Evolutionary conservation across 306 rosid genomes (phyloP), one percentile per base, ranked within the genome.

Genomic region (Hippophae tibetana): DNA sequence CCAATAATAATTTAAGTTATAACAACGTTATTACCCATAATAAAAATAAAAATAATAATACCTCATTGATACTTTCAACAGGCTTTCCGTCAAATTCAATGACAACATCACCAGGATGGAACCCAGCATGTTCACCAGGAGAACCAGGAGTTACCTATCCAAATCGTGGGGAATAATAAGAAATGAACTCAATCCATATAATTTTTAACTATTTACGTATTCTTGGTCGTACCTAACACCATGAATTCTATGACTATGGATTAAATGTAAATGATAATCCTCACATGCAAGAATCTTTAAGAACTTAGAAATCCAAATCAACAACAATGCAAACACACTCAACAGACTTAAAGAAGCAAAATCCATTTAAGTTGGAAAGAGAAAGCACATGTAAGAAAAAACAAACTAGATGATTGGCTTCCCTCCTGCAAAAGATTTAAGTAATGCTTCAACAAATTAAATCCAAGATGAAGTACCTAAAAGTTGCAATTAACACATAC

Each of bases 71-170:
- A 70, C 75, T 80, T 73, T 48, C 78, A 31, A 88, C 95, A 13
- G 95, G 76, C 27, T 84, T 81, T 55, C 93, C 94, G 71, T 92
- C 95, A 68, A 92, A 81, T 61, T 85, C 78, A 66, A 88, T 42
- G 44, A 92, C 95, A 27, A 92, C 76, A 62, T 88, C 99, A 1
- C 95, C 95, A 0, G 96, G 90, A 53, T 52, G 71, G 54, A 88
- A 85, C 23, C 93, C 95, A 60, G 95, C 95, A 48, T 80, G 86
- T 57, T 82, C 83, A 63, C 82, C 96, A 25, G 96, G 96, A 14
- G 93, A 92, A 11, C 86, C 83, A 0, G 99, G 96, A 67, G 90
- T 88, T 69, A 88, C 93, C 96, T 92, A 67, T 58, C 54, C 48
- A 69, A 74, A 6, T 51, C 56, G 70, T 51, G 27, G 43, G 31